Percentiles rank a stretch among this genome's conserved stretches.
Conservation (phyloP, 352 stramenopile species). For the Globisporangium irregulare region DNA sequence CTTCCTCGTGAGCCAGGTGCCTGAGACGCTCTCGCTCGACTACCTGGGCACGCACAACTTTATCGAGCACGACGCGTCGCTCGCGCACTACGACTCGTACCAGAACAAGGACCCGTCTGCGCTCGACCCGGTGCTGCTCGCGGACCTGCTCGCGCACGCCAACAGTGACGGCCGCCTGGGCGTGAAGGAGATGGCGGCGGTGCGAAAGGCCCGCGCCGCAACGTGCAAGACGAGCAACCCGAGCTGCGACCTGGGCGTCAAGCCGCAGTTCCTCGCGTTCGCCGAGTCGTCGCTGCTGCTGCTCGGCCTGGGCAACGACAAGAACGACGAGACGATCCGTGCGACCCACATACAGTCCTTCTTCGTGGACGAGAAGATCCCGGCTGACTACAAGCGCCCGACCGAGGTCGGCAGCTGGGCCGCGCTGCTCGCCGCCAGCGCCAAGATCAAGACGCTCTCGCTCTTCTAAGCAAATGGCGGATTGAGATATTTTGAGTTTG, state of each 20-base stretch:
- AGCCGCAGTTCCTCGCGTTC: constrained; percentile 22
- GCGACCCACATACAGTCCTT: constrained; percentile 21
- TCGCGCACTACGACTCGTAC: constrained; percentile 26
- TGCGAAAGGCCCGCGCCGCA: constrained; percentile 9
- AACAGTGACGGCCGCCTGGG: constrained; percentile 8
- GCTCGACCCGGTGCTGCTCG: constrained; percentile 14
- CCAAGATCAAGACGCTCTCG: constrained; percentile 18
- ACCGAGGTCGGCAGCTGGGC: constrained; percentile 15
- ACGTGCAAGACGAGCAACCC: constrained; percentile 21
- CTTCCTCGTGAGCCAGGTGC: constrained; percentile 9
- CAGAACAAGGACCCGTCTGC: constrained; percentile 20
- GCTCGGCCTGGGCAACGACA: constrained; percentile 17
- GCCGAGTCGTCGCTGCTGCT: constrained; percentile 34
- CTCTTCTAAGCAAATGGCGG: constrained; percentile 1
- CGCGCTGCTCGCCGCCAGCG: constrained; percentile 12
- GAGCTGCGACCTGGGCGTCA: constrained; percentile 19
- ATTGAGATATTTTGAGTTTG: background rate
- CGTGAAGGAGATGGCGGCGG: constrained; percentile 3
- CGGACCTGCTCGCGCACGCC: constrained; percentile 16
- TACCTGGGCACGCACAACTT: constrained; percentile 23
- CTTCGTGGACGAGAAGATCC: constrained; percentile 30
- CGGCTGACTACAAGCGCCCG: constrained; percentile 23
- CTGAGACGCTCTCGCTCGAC: constrained; percentile 11
- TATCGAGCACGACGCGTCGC: constrained; percentile 36
- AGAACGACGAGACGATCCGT: constrained; percentile 19